Base-by-base conservation (phyloP, 345 rosid species). In the Acer saccharum region DNA sequence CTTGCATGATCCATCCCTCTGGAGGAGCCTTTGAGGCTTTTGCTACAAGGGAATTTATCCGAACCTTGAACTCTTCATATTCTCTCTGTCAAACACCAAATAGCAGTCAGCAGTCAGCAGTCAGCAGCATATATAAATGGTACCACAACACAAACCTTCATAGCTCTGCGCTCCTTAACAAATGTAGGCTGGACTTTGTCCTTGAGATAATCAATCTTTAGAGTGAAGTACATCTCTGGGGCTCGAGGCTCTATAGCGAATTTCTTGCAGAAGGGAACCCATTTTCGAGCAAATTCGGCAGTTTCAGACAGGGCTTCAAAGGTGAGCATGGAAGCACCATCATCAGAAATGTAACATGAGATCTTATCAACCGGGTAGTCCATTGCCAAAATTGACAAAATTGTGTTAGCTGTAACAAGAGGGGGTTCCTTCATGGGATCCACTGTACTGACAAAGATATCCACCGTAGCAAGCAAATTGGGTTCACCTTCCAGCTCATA, bases 341-440 rank as follows among this genome's bases (percentile, higher is more conserved):
- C 98, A 52, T 94, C 98, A 60, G 98, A 93, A 62, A 97, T 87
- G 76, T 97, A 97, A 88, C 98, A 94, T 16, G 98, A 93, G 83
- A 90, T 87, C 89, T 94, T 97, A 69, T 94, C 97, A 43, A 94
- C 97, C 5, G 98, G 97, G 41, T 94, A 94, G 84, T 94, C 98
- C 93, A 97, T 85, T 69, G 98, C 97, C 89, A 97, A 86, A 79
- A 97, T 94, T 29, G 99, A 97, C 65, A 94, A 77, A 62, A 93
- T 80, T 3, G 98, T 97, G 81, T 97, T 97, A 14, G 96, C 91
- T 25, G 98, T 94, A 16, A 91, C 98, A 7, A 97, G 93, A 29
- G 99, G 98, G 32, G 98, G 99, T 84, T 94, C 99, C 91, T 97
- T 97, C 99, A 89, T 84, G 2, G 99, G 94, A 86, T 97, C 99